Percentiles rank a stretch among this genome's conserved stretches.
Conservation (phyloP, 2,329 filamentous ascomycete genomes). For the Fusarium temperatum region DNA sequence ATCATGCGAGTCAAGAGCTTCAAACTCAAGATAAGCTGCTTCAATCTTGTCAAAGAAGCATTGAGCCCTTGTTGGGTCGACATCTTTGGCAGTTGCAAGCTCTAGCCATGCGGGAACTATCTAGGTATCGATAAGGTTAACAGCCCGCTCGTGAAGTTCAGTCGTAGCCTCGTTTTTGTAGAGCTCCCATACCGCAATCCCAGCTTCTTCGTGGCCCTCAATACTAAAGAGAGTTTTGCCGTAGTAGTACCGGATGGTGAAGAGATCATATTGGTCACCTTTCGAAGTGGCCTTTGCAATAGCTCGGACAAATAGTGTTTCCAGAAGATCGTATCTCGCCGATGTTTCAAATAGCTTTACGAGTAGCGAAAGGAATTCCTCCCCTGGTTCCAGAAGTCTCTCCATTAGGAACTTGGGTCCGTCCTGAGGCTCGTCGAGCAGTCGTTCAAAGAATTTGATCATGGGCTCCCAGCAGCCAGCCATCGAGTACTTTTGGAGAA, state of each 20-base stretch:
- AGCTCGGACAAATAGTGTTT: neutral
- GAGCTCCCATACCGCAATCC: neutral
- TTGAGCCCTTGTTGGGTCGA: neutral
- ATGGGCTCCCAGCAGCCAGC: neutral
- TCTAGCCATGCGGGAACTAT: neutral
- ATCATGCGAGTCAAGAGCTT: neutral
- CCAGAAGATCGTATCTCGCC: neutral
- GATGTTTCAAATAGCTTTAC: neutral
- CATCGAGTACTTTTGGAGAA: neutral
- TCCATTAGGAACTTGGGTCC: neutral
- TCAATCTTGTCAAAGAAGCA: neutral
- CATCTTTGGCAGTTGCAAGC: neutral
- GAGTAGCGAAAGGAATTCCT: neutral
- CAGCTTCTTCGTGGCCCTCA: neutral
- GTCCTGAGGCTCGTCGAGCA: neutral
- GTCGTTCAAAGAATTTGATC: neutral
- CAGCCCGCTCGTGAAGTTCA: neutral
- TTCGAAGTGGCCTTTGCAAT: neutral
- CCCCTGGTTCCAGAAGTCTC: neutral
- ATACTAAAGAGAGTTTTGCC: neutral
- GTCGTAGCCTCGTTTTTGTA: neutral
- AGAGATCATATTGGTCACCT: rapidly evolving
- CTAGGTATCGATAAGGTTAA: neutral
- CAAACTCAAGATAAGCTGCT: neutral
- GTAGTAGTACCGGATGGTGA: neutral